Base-by-base conservation (phyloP, 139 green algal genomes). In the Volvox reticuliferus region DNA sequence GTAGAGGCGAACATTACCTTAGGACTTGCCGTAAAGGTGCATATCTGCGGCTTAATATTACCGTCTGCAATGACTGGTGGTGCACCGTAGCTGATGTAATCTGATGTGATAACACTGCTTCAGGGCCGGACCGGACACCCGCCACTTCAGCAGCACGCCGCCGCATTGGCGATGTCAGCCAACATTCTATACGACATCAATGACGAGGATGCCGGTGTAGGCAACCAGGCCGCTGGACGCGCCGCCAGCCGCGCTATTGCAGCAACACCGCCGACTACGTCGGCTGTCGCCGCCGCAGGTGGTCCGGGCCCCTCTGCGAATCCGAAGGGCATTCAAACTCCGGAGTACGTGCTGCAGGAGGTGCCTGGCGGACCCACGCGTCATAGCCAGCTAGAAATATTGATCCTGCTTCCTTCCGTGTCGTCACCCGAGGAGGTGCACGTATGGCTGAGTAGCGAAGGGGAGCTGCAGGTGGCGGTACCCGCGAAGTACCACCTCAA, bases 381-480 rank as follows among this genome's bases (percentile, higher is more conserved):
- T 71, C 81, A 87, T 28, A n/a, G 61, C 61, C 81, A 55, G 50
- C 50, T 90, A 32, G 86, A 90, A 75, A 69, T 90, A n/a, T 36
- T n/a, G 73, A 75, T 90, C 16, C 9, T 65, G 30, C 73, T 90
- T 30, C 86, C 86, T 1, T 73, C 33, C 24, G 73, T 83, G 19
- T 32, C 21, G 19, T 65, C 35, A 19, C 86, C 86, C 24, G 71
- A 19, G n/a, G 73, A 90, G 73, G 86, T 90, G 73, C 69, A 90
- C 5, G 86, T 83, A 32, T 83, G 73, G 86, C 86, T 90, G 71
- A 71, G 16, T 17, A 71, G 13, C 1, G 55, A n/a, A 32, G 50
- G 50, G 71, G 30, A 44, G 86, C 86, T 90, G 50, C 86, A 63
- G 2, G 50, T 90, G 86, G 12, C 71, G 19, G 86, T 83, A 55